These are phyloP conservation scores for Kernera saxatilis DNA, from an alignment of 345 rosid genomes.

Conservation along the genomic window DNA sequence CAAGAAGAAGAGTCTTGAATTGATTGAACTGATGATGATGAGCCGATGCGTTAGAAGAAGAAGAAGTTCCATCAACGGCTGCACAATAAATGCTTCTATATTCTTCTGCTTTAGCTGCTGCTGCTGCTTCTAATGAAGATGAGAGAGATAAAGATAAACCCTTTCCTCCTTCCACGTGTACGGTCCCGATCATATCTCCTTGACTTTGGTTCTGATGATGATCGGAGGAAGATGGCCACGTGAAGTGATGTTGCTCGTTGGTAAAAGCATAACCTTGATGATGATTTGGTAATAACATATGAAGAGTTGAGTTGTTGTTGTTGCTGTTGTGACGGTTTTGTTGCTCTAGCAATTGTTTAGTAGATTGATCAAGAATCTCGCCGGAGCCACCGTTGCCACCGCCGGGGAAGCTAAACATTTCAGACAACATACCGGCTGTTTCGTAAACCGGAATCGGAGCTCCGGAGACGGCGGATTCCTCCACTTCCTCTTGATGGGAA, in stretches of 20 bases:
- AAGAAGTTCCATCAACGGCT: slow-evolving; percentile 32
- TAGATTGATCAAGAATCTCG: slow-evolving; percentile 34
- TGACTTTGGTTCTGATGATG: slow-evolving; percentile 32
- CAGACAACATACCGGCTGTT: slow-evolving; percentile 85
- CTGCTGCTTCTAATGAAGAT: slow-evolving; percentile 69
- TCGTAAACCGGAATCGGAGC: slow-evolving; percentile 57
- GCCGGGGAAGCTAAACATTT: slow-evolving; percentile 77
- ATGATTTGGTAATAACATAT: slow-evolving; percentile 66
- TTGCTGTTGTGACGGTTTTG: slow-evolving; percentile 65
- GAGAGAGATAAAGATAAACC: slow-evolving; percentile 87
- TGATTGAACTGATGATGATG: slow-evolving; percentile 25
- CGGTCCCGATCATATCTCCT: slow-evolving; percentile 33
- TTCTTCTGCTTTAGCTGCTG: slow-evolving; percentile 85
- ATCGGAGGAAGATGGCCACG: slow-evolving; percentile 49
- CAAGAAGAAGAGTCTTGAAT: slow-evolving; percentile 26
- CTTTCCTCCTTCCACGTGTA: slow-evolving; percentile 58
- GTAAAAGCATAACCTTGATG: slow-evolving; percentile 38
- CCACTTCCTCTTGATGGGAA: slow-evolving; percentile 19
- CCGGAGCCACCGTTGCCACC: slow-evolving; percentile 36
- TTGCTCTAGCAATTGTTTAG: slow-evolving; percentile 42
- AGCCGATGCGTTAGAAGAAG: slow-evolving; percentile 22
- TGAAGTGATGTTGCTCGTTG: slow-evolving; percentile 44
- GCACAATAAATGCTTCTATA: slow-evolving; percentile 41
- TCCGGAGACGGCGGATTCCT: slow-evolving; percentile 28
- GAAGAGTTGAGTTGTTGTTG: slow-evolving; percentile 54